Evolutionary conservation across 208 protist genomes (phyloP).

Genomic region (Acanthamoeba lenticulata): DNA sequence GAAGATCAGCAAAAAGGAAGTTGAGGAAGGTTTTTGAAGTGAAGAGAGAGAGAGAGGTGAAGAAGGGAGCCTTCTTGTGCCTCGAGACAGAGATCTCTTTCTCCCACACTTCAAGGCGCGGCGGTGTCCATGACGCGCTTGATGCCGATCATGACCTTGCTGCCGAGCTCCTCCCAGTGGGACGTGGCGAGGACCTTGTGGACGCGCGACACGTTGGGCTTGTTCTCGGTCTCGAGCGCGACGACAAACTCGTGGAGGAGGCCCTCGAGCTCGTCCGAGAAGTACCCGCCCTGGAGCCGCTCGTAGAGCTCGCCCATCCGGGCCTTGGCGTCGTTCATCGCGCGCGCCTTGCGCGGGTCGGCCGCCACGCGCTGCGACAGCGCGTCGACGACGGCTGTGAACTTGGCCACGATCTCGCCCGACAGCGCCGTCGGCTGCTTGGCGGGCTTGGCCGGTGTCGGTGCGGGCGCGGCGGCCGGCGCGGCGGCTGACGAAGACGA

Average conservation of each 20-base stretch:
- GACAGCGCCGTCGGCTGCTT: neutral
- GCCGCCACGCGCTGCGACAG: neutral
- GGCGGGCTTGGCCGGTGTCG: neutral
- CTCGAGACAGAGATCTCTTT: no score
- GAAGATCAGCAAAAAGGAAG: no score
- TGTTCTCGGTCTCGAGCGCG: neutral
- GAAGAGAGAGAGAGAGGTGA: no score
- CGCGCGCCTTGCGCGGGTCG: conserved; percentile 9
- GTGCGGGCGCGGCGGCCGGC: neutral
- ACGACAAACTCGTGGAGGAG: neutral
- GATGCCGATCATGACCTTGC: conserved; percentile 37
- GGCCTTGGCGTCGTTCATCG: conserved; percentile 19
- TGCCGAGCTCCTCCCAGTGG: conserved; percentile 21
- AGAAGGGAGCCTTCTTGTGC: no score
- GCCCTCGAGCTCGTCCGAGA: conserved; percentile 10
- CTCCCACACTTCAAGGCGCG: neutral
- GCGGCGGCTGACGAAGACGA: no score
- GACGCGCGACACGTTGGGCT: neutral
- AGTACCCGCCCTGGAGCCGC: neutral
- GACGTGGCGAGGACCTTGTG: conserved; percentile 1
- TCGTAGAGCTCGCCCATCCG: conserved; percentile 21
- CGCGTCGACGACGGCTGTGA: neutral
- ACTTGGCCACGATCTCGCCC: neutral
- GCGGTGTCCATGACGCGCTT: conserved; percentile 23
- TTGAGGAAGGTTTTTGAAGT: no score